Evolutionary conservation across 148 eudicot genomes (phyloP), one percentile per base, ranked within the genome.

Genomic region (Cornus suecica): DNA sequence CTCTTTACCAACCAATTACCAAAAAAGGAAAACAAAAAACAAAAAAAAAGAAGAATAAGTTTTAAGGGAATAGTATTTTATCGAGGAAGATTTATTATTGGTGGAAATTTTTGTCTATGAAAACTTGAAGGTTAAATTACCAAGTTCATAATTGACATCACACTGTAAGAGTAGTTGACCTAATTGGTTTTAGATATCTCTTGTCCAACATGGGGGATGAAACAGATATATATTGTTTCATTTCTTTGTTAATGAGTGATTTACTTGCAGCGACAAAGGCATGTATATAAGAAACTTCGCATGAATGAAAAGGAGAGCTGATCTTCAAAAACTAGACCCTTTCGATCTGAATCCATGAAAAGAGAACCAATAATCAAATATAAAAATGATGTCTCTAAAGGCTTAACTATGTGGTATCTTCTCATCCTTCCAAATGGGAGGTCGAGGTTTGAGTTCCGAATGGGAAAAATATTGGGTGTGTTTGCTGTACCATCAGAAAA

Each of bases 121-220:
- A 74, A 64, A 56, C 25, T 73, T 61, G 54, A 63, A 74, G 32
- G 37, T 45, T 20, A 41, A 62, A 61, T 34, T 26, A 54, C 54
- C 20, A 26, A 41, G 32, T 74, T 16, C 22, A 5, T 31, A 27
- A 26, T 31, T 60, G 34, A 31, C 66, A 32, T 32, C 20, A 61
- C 26, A 30, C 16, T 10, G 22, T 11, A 73, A 74, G 69, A 18
- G 15, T 48, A 11, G 20, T 41, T n/a, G 48, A 45, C 29, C 30
- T 24, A 18, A 29, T 63, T 73, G 56, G 37, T 11, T 32, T 20
- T 22, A 16, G 14, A 41, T 32, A 10, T 26, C 54, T 16, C 20
- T 34, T 25, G 34, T 61, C 32, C 51, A 60, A 32, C 48, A 48
- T 14, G 54, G 54, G 54, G 54, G 54, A 48, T 31, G 62, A 26